A percentile compares a stretch with the other conserved stretches of the same genome.
Evolutionary conservation across 345 rosid genomes (phyloP).

Genomic region (Dipteronia sinensis): DNA sequence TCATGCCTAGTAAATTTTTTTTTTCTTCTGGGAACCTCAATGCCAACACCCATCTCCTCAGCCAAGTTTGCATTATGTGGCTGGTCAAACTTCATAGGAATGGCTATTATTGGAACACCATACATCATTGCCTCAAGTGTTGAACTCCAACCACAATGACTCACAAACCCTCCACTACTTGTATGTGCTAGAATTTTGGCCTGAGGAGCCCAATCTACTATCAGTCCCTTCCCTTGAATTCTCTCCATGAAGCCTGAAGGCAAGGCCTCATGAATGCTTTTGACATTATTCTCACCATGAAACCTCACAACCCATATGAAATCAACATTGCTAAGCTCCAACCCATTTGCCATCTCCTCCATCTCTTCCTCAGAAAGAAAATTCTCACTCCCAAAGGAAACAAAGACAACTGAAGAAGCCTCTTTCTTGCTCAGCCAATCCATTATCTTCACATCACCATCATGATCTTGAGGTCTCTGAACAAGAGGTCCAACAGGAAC

Average conservation of each 20-base stretch:
- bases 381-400: background rate
- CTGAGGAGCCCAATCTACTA: background rate
- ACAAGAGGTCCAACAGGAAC: background rate
- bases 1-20: background rate
- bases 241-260: background rate
- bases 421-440: background rate
- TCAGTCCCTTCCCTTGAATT: background rate
- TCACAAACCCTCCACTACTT: background rate
- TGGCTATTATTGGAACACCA: background rate
- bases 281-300: background rate
- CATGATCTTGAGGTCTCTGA: background rate
- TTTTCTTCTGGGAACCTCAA: background rate
- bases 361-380: background rate
- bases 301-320: slow-evolving; percentile 1
- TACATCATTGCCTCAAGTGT: background rate
- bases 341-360: background rate
- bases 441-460: background rate
- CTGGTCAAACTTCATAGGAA: background rate
- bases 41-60: background rate
- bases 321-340: background rate
- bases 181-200: background rate
- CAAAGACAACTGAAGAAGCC: background rate
- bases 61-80: background rate
- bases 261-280: background rate
- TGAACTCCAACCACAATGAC: background rate